A percentile compares a stretch with the other conserved stretches of the same genome.
Conservation (phyloP, 805 yeast genomes). For the Scheffersomyces lignosus region DNA sequence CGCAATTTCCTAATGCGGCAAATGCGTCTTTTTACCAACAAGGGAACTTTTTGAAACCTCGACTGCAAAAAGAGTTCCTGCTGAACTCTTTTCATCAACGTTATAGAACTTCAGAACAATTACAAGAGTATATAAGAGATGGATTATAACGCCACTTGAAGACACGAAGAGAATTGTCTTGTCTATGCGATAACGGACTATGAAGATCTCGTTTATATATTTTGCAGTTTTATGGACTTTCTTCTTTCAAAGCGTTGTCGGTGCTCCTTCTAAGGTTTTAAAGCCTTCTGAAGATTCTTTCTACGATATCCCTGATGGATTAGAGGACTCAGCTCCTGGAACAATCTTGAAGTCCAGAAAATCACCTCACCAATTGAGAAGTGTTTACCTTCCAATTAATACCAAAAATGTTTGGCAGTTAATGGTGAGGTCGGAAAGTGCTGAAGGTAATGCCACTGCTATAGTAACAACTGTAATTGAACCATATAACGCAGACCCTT, state of each 20-base stretch:
- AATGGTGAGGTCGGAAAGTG: slow-evolving; percentile 16
- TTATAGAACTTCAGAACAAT: too few relatives aligned
- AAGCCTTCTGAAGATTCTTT: slow-evolving; percentile 13
- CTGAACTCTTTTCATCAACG: too few relatives aligned
- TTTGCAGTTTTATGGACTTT: too few relatives aligned
- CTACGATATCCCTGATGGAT: slow-evolving; percentile 15
- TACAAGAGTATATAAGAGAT: too few relatives aligned
- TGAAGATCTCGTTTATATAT: too few relatives aligned
- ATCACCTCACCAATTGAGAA: slow-evolving; percentile 10
- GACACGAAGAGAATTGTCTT: too few relatives aligned
- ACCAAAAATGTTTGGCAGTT: slow-evolving; percentile 13
- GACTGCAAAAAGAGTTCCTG: too few relatives aligned
- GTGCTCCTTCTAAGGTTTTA: neutral
- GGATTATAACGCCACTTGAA: too few relatives aligned
- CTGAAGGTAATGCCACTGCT: slow-evolving; percentile 25
- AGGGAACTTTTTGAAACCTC: too few relatives aligned
- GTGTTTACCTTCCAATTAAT: slow-evolving; percentile 7
- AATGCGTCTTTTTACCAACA: too few relatives aligned
- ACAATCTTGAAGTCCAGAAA: slow-evolving; percentile 12
- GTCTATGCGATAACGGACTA: too few relatives aligned
- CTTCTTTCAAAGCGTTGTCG: neutral
- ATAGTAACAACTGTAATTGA: slow-evolving; percentile 27
- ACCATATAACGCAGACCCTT: slow-evolving; percentile 28
- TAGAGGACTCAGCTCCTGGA: slow-evolving; percentile 11
- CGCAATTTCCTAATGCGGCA: too few relatives aligned